A percentile compares a stretch with the other conserved stretches of the same genome.
Conservation (phyloP, 2,329 filamentous ascomycete genomes). For the Daldinia sp. region DNA sequence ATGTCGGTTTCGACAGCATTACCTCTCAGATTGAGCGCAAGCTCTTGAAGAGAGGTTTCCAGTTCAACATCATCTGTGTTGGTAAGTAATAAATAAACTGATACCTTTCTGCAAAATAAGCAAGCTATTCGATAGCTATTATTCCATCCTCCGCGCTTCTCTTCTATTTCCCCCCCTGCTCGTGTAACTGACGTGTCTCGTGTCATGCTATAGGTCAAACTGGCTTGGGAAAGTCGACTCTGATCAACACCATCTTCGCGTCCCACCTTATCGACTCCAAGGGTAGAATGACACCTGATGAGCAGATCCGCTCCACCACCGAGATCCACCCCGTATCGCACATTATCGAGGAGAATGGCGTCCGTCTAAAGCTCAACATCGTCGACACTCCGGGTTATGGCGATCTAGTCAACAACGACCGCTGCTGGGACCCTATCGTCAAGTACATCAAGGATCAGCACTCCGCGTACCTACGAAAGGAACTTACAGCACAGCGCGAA, state of each 20-base stretch:
- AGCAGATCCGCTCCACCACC: conserved; percentile 93
- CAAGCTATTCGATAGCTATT: neutral
- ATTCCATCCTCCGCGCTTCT: conserved; percentile 2
- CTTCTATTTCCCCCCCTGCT: conserved; percentile 13
- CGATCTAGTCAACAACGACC: conserved; percentile 99
- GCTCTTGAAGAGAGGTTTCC: conserved; percentile 98
- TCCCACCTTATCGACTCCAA: conserved; percentile 99
- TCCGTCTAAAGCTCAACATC: conserved; percentile 97
- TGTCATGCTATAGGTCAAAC: conserved; percentile 80
- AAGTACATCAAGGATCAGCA: conserved; percentile 99
- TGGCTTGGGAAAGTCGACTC: conserved; percentile 96
- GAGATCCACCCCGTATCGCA: conserved; percentile 98
- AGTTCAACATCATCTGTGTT: conserved; percentile 99
- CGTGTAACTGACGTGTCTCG: conserved; percentile 51
- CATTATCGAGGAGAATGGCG: conserved; percentile 99
- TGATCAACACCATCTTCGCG: conserved; percentile 99
- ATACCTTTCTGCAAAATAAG: conserved; percentile 5
- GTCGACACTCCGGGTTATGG: conserved; percentile 99
- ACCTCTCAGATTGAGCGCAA: conserved; percentile 99
- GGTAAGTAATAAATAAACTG: conserved; percentile 71
- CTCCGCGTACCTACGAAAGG: conserved; percentile 98
- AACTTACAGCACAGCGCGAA: conserved; percentile 98
- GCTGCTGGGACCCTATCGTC: conserved; percentile 99
- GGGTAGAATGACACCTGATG: conserved; percentile 90
- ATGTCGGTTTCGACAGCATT: conserved; percentile 99